A percentile compares a stretch with the other conserved stretches of the same genome.
Evolutionary conservation across 2,329 filamentous ascomycete species (phyloP).

Genomic region (Onygenales sp.): DNA sequence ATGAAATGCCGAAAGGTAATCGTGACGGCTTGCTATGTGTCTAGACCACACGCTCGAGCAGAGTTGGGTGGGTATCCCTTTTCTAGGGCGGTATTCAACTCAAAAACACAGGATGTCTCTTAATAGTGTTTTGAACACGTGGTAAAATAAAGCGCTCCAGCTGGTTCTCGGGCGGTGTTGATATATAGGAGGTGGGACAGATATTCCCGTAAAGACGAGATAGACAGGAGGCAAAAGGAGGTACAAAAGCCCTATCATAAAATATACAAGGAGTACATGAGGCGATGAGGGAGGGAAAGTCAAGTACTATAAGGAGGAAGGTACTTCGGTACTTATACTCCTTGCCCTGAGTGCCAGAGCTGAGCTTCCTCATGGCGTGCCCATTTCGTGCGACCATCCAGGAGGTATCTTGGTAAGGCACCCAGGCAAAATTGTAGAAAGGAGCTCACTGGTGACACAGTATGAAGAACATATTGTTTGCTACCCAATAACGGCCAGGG

Average conservation of each 20-base stretch:
- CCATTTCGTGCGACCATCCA: not conserved
- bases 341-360: not conserved
- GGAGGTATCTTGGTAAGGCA: not conserved
- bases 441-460: not conserved
- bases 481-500: not conserved
- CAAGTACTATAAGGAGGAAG: not conserved
- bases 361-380: not conserved
- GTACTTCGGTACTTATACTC: not conserved
- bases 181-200: too few species aligned
- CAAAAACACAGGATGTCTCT: too few species aligned
- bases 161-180: too few species aligned
- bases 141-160: too few species aligned
- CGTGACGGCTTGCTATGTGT: not conserved
- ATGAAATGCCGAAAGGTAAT: not conserved
- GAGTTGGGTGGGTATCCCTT: too few species aligned
- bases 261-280: too few species aligned
- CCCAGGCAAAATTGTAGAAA: not conserved
- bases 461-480: not conserved
- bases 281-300: not conserved
- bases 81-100: too few species aligned
- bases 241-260: too few species aligned
- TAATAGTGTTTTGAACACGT: too few species aligned
- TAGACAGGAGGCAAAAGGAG: too few species aligned
- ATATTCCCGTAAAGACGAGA: too few species aligned
- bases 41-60: too few species aligned